phyloP scores from a whole-genome alignment of 331 rosid genomes.

The Spiraea crenata region DNA sequence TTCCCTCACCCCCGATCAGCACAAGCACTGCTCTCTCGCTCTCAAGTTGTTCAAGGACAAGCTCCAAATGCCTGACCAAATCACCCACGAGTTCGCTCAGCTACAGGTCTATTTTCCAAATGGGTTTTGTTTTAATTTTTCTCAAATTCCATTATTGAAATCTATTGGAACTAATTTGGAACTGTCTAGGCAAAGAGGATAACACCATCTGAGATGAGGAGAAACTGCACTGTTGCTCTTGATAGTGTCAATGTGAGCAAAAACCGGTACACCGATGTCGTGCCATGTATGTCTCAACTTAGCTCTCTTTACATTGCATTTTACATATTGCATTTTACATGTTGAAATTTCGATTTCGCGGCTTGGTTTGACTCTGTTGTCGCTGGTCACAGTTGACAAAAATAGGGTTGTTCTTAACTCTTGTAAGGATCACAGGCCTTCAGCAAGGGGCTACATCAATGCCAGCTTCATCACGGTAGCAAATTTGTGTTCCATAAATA shows the following conservation, averaged over 20 bases:
- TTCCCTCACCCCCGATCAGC: slow-evolving; percentile 59
- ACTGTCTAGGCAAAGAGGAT: slow-evolving; percentile 53
- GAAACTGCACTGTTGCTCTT: slow-evolving; percentile 57
- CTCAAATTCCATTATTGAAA: neutral
- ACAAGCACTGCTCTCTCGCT: slow-evolving; percentile 60
- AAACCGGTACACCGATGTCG: slow-evolving; percentile 70
- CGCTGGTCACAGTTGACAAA: slow-evolving; percentile 61
- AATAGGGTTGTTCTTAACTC: slow-evolving; percentile 72
- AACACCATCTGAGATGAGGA: slow-evolving; percentile 57
- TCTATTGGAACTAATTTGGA: neutral
- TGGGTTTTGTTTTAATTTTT: neutral
- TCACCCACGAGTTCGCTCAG: slow-evolving; percentile 57
- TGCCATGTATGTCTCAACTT: slow-evolving; percentile 62
- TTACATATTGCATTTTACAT: neutral
- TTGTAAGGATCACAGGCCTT: slow-evolving; percentile 72
- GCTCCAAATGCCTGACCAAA: slow-evolving; percentile 43
- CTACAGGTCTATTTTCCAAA: slow-evolving; percentile 52
- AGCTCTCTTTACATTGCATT: neutral
- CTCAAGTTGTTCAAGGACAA: slow-evolving; percentile 52
- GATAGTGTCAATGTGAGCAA: slow-evolving; percentile 60
- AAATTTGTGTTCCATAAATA: slow-evolving; percentile 3
- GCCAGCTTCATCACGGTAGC: slow-evolving; percentile 72
- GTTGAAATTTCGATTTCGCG: neutral
- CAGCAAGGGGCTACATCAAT: slow-evolving; percentile 80
- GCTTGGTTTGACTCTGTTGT: neutral